Base-by-base conservation (phyloP, 1,139 yeast species). In the Citeromyces hawaiiensis region DNA sequence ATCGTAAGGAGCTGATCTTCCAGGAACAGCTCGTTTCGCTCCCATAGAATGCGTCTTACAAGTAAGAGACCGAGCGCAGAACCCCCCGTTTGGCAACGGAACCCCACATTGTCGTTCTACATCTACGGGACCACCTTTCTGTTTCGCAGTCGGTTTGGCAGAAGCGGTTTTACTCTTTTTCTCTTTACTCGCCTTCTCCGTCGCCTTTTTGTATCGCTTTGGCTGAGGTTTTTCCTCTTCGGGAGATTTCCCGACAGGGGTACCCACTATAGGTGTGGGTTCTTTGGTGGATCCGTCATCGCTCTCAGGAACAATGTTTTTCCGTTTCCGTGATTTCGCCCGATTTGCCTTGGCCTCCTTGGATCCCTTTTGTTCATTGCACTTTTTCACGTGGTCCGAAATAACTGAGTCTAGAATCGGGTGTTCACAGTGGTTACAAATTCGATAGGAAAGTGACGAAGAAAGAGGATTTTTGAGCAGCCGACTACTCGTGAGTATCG, bases 41-140 rank as follows among this genome's bases (percentile, higher is more conserved):
- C 96, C 96, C 96, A 91, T 88, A 1, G 96, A 85, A 59, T 91
- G 98, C 1, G 97, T 87, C 56, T 91, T 91, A 68, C 98, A 91
- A 0, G 98, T 91, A 45, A 91, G 66, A 0, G 96, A 86, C 41
- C 98, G 70, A 5, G 96, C 96, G 67, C 98, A 91, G 51, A 77
- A 77, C 0, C 94, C 94, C 9, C 97, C 97, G 45, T 81, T 81
- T 0, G 96, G 87, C 44, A 91, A 61, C 2, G 88, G 85, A 6
- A 91, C 98, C 57, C 98, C 98, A 67, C 98, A 91, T 59, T 91
- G 97, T 47, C 75, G 80, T 55, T 91, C 96, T 36, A 91, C 94
- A 57, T 91, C 95, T 34, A 88, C 94, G 0, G 88, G 85, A 7
- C 34, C 34, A 3, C 86, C 91, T 48, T 82, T 83, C 31, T 72